A percentile compares a stretch with the other conserved stretches of the same genome.
Conservation (phyloP, 164 flowering plant genomes). For the Vitis amurensis region DNA sequence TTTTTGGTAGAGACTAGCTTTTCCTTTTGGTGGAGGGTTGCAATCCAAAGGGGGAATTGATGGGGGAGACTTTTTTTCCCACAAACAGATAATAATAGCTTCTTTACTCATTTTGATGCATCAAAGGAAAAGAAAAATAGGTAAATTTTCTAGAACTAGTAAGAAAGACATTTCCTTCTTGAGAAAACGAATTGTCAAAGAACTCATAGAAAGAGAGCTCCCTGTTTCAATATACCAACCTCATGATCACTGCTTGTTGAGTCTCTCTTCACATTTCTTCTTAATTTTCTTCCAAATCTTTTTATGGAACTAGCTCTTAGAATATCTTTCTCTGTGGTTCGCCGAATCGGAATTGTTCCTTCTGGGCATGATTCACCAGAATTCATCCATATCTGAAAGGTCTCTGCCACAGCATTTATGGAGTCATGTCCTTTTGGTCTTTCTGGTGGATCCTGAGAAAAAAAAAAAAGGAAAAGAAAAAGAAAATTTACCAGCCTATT, state of each 20-base stretch:
- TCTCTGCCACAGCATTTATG: slow-evolving; percentile 15
- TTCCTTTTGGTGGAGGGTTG: not conserved
- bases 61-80: too few species aligned
- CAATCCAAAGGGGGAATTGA: too few species aligned
- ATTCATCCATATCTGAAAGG: slow-evolving; percentile 57
- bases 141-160: not conserved
- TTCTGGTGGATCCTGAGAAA: slow-evolving; percentile 69
- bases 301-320: slow-evolving; percentile 51
- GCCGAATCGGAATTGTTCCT: slow-evolving; percentile 87
- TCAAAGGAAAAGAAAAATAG: not conserved
- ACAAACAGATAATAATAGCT: too few species aligned
- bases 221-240: slow-evolving; percentile 36
- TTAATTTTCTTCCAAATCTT: slow-evolving; percentile 67
- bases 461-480: not conserved
- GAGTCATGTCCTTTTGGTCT: slow-evolving; percentile 54
- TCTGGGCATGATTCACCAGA: slow-evolving; percentile 78
- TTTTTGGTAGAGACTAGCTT: too few species aligned
- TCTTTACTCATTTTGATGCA: too few species aligned
- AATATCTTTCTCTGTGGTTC: slow-evolving; percentile 70
- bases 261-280: slow-evolving; percentile 51
- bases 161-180: too few species aligned
- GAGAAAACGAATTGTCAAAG: too few species aligned
- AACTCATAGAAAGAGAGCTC: too few species aligned
- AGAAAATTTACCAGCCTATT: not conserved
- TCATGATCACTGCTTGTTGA: slow-evolving; percentile 68